Conservation (phyloP, 1,284 basidiomycete species). For the Ganoderma resinaceum region DNA sequence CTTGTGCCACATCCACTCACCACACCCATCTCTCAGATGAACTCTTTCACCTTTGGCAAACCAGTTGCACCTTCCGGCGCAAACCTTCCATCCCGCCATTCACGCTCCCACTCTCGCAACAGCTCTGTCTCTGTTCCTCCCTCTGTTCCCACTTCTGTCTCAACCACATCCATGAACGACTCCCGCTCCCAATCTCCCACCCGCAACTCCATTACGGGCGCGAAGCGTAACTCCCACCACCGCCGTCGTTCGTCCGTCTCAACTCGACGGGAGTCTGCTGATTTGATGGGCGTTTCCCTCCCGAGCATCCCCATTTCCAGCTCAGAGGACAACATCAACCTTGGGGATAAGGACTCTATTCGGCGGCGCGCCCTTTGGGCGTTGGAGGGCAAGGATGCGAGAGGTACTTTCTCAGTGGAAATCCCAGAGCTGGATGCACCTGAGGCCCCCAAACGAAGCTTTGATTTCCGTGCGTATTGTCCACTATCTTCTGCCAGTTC, state of each 20-base stretch:
- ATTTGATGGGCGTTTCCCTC: conserved; percentile 80
- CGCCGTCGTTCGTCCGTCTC: conserved; percentile 84
- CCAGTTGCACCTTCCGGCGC: conserved; percentile 37
- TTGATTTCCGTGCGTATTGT: conserved; percentile 66
- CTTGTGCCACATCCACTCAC: not conserved
- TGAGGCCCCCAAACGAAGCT: conserved; percentile 58
- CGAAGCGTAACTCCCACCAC: conserved; percentile 79
- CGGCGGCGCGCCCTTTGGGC: conserved; percentile 80
- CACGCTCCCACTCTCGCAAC: conserved; percentile 78
- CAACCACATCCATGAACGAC: conserved; percentile 47
- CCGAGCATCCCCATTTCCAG: conserved; percentile 62
- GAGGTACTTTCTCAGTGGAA: conserved; percentile 70
- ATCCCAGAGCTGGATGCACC: conserved; percentile 76
- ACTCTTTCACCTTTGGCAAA: conserved; percentile 56
- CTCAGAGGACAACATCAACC: conserved; percentile 69
- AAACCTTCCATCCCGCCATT: conserved; percentile 52
- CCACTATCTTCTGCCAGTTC: conserved; percentile 1
- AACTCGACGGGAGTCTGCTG: conserved; percentile 81
- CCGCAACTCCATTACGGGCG: conserved; percentile 41
- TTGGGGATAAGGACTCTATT: conserved; percentile 78
- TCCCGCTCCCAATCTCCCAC: conserved; percentile 40
- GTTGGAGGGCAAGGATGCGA: conserved; percentile 76
- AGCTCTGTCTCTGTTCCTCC: conserved; percentile 48
- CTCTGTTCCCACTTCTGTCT: conserved; percentile 43
- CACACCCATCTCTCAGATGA: conserved; percentile 53